phyloP scores from a whole-genome alignment of 1,139 yeast genomes.

The Ogataea hybrid region DNA sequence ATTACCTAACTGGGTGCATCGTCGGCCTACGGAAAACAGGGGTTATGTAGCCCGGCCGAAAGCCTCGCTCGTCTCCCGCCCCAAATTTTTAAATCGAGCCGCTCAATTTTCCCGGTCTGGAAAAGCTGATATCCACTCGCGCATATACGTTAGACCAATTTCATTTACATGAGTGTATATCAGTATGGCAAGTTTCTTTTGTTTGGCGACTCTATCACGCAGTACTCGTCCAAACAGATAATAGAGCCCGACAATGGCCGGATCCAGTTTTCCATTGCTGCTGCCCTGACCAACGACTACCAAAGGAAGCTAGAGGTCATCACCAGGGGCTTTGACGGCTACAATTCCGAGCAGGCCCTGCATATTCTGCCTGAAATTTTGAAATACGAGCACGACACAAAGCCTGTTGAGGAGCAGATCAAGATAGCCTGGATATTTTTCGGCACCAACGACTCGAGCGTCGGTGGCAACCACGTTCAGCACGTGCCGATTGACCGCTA shows the following conservation, averaged over 20 bases:
- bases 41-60: conserved; percentile 9
- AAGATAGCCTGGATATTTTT: conserved; percentile 53
- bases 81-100: neutral
- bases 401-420: conserved; percentile 30
- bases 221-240: conserved; percentile 41
- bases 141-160: neutral
- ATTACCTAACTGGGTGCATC: conserved; percentile 8
- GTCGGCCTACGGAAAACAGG: conserved; percentile 3
- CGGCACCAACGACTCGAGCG: conserved; percentile 73
- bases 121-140: neutral
- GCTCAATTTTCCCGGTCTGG: neutral
- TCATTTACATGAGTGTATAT: conserved; percentile 8
- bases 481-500: conserved; percentile 52
- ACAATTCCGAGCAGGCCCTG: conserved; percentile 53
- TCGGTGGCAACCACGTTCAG: conserved; percentile 40
- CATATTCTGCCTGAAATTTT: conserved; percentile 48
- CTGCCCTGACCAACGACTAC: conserved; percentile 49
- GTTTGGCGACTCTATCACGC: conserved; percentile 73
- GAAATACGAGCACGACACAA: conserved; percentile 39
- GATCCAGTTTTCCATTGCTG: conserved; percentile 46
- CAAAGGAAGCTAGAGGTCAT: conserved; percentile 53
- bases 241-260: conserved; percentile 5
- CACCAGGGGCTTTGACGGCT: conserved; percentile 64
- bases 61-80: neutral
- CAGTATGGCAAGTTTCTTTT: conserved; percentile 45